These are phyloP conservation scores for Camelina hispida DNA, from an alignment of 345 rosid species.

Conservation along the genomic window DNA sequence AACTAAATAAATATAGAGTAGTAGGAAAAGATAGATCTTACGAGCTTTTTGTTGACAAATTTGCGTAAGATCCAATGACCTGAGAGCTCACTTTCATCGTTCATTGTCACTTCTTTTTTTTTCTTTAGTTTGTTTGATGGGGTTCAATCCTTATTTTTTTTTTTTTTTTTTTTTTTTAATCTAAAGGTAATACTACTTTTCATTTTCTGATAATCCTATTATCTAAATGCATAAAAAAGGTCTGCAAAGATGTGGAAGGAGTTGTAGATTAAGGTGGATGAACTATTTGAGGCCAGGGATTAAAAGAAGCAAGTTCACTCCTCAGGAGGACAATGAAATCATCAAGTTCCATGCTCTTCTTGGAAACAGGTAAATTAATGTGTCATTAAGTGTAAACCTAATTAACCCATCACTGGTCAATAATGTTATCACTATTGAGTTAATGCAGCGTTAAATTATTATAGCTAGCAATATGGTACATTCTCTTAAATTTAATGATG, in stretches of 20 bases:
- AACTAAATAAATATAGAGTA: too few relatives aligned
- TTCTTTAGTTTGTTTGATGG: too few relatives aligned
- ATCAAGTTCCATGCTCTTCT: conserved; percentile 38
- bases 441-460: background rate
- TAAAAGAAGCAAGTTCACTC: conserved; percentile 40
- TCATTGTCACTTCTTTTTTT: too few relatives aligned
- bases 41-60: too few relatives aligned
- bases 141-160: too few relatives aligned
- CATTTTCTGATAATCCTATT: background rate
- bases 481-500: background rate
- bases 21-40: too few relatives aligned
- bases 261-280: conserved; percentile 46
- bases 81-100: too few relatives aligned
- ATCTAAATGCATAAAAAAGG: background rate
- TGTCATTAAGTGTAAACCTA: background rate
- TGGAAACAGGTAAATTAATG: conserved; percentile 35
- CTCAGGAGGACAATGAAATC: conserved; percentile 39
- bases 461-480: too few relatives aligned
- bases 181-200: background rate
- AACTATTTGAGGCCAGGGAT: conserved; percentile 43
- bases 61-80: too few relatives aligned
- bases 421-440: too few relatives aligned
- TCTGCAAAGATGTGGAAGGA: conserved; percentile 42
- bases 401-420: too few relatives aligned
- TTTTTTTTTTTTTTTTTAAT: too few relatives aligned